Evolutionary conservation across 805 yeast species (phyloP).

Genomic region (Cyberlindnera mississippiensis): DNA sequence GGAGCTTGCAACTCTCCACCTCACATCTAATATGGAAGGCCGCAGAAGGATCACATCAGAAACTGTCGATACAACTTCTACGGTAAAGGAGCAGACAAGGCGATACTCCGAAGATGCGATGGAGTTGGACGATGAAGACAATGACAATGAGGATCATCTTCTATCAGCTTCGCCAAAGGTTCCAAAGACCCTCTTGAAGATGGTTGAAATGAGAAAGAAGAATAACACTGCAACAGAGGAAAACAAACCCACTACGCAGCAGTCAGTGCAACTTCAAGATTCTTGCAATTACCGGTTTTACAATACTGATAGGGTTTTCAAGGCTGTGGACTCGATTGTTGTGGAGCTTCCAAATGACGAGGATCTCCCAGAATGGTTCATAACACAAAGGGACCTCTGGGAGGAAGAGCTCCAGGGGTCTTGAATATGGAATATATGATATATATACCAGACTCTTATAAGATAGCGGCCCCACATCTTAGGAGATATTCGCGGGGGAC

Average conservation of each 20-base stretch:
- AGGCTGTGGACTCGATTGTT: slow-evolving; percentile 17
- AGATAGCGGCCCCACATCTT: no score
- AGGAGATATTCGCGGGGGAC: no score
- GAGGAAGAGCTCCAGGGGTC: slow-evolving; percentile 31
- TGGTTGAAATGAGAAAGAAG: slow-evolving; percentile 44
- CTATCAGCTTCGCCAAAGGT: slow-evolving; percentile 67
- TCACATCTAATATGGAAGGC: slow-evolving; percentile 26
- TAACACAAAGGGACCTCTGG: slow-evolving; percentile 61
- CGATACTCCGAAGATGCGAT: slow-evolving; percentile 15
- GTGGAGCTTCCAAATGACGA: slow-evolving; percentile 51
- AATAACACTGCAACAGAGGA: slow-evolving; percentile 16
- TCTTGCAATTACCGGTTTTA: slow-evolving; percentile 18
- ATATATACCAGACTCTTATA: no score
- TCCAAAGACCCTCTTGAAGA: slow-evolving; percentile 52
- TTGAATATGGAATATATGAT: no score
- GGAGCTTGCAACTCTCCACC: slow-evolving; percentile 61
- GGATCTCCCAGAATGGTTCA: slow-evolving; percentile 75
- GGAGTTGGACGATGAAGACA: slow-evolving; percentile 23
- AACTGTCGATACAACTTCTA: slow-evolving; percentile 1
- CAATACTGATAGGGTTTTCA: slow-evolving; percentile 16
- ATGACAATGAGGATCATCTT: slow-evolving; percentile 23
- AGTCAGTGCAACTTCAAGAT: neutral
- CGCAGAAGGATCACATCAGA: neutral
- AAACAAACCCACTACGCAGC: no score
- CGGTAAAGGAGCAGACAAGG: neutral